Evolutionary conservation across 176 grass and related monocot genomes (phyloP).

Genomic region (Leersia perrieri): DNA sequence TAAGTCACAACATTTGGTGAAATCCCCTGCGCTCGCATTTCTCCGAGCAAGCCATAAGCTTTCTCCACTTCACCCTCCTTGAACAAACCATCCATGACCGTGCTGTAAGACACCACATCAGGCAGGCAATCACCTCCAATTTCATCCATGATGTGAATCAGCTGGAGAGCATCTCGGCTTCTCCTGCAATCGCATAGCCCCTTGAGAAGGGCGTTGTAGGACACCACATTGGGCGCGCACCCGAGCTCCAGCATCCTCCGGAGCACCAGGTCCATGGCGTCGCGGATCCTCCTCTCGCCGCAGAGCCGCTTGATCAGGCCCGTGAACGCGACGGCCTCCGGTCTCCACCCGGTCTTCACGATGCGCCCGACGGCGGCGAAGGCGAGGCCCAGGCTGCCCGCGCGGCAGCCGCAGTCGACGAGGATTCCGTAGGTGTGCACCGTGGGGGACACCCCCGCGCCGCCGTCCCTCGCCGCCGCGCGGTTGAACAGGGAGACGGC

Average conservation of each 20-base stretch:
- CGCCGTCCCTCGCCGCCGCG: not conserved
- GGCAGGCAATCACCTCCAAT: not conserved
- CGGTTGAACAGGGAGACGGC: slow-evolving; percentile 7
- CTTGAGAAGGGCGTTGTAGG: slow-evolving; percentile 23
- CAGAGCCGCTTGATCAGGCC: slow-evolving; percentile 20
- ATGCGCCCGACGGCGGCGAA: not conserved
- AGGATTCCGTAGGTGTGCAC: not conserved
- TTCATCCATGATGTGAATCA: slow-evolving; percentile 27
- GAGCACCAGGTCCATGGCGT: slow-evolving; percentile 18
- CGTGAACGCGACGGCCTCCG: not conserved
- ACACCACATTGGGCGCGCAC: slow-evolving; percentile 1
- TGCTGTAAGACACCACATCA: slow-evolving; percentile 19
- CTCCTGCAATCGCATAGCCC: slow-evolving; percentile 20
- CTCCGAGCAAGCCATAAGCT: not conserved
- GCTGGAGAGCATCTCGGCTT: slow-evolving; percentile 9
- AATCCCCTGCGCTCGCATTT: slow-evolving; percentile 13
- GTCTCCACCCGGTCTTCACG: not conserved
- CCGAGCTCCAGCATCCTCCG: slow-evolving; percentile 25
- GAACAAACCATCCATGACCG: slow-evolving; percentile 23
- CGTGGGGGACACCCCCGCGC: not conserved
- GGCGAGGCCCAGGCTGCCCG: not conserved
- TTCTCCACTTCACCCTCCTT: not conserved
- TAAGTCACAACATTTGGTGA: slow-evolving; percentile 18
- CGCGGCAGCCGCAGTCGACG: not conserved
- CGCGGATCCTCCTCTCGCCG: slow-evolving; percentile 4